Conservation (phyloP, 1,284 basidiomycete species). For the Naganishia sp. region DNA sequence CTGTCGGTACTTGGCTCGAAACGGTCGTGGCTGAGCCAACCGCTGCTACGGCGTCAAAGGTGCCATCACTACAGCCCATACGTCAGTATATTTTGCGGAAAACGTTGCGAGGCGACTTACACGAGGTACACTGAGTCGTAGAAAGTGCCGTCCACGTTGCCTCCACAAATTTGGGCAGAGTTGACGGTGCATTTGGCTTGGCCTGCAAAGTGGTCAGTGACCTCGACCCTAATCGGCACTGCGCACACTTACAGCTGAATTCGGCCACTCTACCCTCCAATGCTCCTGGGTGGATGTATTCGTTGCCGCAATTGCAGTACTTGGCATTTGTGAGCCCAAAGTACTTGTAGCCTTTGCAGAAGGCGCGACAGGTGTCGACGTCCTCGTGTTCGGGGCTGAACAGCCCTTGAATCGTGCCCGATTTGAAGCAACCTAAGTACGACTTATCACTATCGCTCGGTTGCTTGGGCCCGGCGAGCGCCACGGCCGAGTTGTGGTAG, state of each 20-base stretch:
- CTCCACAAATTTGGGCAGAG: conserved; percentile 30
- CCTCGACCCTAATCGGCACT: neutral
- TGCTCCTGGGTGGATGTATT: conserved; percentile 1
- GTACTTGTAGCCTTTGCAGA: conserved; percentile 29
- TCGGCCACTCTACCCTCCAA: conserved; percentile 26
- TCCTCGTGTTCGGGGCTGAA: conserved; percentile 2
- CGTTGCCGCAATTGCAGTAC: conserved; percentile 27
- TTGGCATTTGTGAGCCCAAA: conserved; percentile 21
- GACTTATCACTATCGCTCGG: conserved; percentile 28
- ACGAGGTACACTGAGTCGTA: conserved; percentile 29
- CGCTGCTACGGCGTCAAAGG: conserved; percentile 18
- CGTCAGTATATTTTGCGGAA: neutral
- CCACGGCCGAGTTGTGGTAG: conserved; percentile 26
- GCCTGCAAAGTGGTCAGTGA: conserved; percentile 1
- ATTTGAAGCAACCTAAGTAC: conserved; percentile 24
- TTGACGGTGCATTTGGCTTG: conserved; percentile 24
- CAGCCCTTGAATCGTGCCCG: conserved; percentile 9
- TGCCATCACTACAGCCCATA: neutral
- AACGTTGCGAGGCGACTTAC: neutral
- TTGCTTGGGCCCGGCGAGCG: conserved; percentile 15
- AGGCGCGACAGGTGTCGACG: conserved; percentile 26
- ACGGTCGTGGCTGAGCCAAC: conserved; percentile 6
- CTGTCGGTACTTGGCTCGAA: conserved; percentile 16
- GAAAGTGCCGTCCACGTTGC: conserved; percentile 19
- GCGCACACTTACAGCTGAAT: conserved; percentile 16